Evolutionary conservation across 2,329 filamentous ascomycete species (phyloP), one percentile per base, ranked within the genome.

Genomic region (Arthrobotrys megalospora): DNA sequence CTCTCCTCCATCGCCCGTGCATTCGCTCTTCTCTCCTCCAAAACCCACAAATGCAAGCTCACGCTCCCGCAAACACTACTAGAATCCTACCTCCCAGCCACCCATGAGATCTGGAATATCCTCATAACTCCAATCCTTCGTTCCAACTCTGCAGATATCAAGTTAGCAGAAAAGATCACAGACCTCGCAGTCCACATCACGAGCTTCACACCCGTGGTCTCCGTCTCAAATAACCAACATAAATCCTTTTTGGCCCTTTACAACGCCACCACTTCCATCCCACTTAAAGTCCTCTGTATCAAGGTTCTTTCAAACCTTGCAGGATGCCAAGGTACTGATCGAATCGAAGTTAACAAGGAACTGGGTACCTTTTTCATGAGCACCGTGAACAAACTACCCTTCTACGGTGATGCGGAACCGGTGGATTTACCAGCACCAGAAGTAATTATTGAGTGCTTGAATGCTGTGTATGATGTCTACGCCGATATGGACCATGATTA

Each of bases 1-100:
- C 86, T 92, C 75, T 91, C 89, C 85, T 92, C 92, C 83, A 88
- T 91, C 66, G 86, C 90, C 66, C 92, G 90, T 90, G 90, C 90
- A 10, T 85, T 76, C 67, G 45, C 75, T n/a, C 43, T 45, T 21
- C 45, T 78, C 8, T 68, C 67, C 32, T 67, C 75, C 36, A 72
- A 58, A 64, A 43, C 66, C 28, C 34, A 55, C 24, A 79, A 75
- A 64, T 60, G 36, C 24, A 73, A 69, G 52, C 52, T 75, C 64
- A 70, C 76, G 6, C 65, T 73, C 64, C 48, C 67, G 0, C 53
- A 64, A 45, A 4, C 55, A 91, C 47, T 90, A 89, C 7, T 87
- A 88, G 81, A 85, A 90, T 80, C 89, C 90, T 83, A 90, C 90
- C 81, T 85, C 86, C 24, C 86, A 64, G 89, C 89, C 82, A 84